Evolutionary conservation across 139 green algal genomes (phyloP).

Genomic region (Auxenochlorella pyrenoidosa): DNA sequence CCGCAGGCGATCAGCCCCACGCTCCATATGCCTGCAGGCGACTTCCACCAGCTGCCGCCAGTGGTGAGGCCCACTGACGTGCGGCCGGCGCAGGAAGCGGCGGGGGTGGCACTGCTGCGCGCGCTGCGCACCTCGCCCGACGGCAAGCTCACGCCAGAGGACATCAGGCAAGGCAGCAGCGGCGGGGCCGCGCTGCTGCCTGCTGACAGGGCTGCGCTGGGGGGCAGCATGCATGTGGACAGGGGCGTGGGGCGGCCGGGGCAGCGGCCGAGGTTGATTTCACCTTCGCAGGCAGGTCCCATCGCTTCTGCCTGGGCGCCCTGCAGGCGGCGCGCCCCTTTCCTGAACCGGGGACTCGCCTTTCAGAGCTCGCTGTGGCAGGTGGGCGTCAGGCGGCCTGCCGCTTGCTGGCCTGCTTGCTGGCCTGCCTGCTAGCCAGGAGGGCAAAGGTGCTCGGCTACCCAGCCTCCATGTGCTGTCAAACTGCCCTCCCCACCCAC

Average conservation of each 20-base stretch:
- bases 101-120: constrained; percentile 2
- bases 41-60: neutral
- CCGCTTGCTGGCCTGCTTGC: neutral
- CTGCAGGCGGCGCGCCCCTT: neutral
- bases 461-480: too few relatives aligned
- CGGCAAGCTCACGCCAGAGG: neutral
- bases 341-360: neutral
- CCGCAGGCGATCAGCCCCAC: too few relatives aligned
- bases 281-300: too few relatives aligned
- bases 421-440: neutral
- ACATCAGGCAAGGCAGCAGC: neutral
- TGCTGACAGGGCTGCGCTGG: too few relatives aligned
- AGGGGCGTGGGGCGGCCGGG: too few relatives aligned
- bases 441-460: too few relatives aligned
- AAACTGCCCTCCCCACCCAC: neutral
- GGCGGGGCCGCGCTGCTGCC: neutral
- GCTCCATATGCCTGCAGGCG: neutral
- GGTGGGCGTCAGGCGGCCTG: neutral
- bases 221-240: too few relatives aligned
- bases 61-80: neutral
- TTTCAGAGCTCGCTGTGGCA: neutral
- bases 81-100: neutral
- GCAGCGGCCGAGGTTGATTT: too few relatives aligned
- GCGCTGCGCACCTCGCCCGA: neutral
- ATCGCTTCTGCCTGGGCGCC: neutral